Evolutionary conservation across 2,329 filamentous ascomycete genomes (phyloP).

Genomic region (Colletotrichum theobromicola): DNA sequence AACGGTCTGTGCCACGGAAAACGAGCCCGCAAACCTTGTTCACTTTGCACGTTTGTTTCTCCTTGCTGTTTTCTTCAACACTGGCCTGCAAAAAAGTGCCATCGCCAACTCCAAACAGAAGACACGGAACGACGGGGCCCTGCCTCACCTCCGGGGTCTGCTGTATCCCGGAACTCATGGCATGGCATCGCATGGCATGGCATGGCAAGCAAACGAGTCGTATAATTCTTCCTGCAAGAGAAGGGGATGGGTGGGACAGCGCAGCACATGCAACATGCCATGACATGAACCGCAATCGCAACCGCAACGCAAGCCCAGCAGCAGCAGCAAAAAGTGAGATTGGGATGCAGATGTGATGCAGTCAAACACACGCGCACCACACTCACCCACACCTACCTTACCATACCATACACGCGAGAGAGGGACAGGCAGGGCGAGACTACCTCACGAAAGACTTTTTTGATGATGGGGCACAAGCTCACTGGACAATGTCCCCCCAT

Average conservation of each 20-base stretch:
- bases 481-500: conserved; percentile 36
- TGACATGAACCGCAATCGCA: conserved; percentile 9
- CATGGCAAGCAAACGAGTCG: neutral
- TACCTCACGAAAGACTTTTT: neutral
- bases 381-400: neutral
- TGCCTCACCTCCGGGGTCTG: neutral
- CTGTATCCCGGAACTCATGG: neutral
- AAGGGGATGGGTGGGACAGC: neutral
- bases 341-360: neutral
- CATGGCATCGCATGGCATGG: neutral
- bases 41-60: neutral
- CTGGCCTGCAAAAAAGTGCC: neutral
- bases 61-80: neutral
- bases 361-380: neutral
- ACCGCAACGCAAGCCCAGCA: neutral
- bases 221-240: neutral
- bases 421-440: neutral
- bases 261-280: conserved; percentile 8
- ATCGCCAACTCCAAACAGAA: neutral
- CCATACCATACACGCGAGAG: neutral
- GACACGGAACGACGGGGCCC: neutral
- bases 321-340: neutral
- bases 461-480: conserved; percentile 49
- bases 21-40: conserved; percentile 13
- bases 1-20: conserved; percentile 16